A percentile compares a stretch with the other conserved stretches of the same genome.
These are phyloP conservation scores for Physcomitrium patens DNA, from an alignment of 225 moss, liverwort and hornwort species.

Conservation along the genomic window DNA sequence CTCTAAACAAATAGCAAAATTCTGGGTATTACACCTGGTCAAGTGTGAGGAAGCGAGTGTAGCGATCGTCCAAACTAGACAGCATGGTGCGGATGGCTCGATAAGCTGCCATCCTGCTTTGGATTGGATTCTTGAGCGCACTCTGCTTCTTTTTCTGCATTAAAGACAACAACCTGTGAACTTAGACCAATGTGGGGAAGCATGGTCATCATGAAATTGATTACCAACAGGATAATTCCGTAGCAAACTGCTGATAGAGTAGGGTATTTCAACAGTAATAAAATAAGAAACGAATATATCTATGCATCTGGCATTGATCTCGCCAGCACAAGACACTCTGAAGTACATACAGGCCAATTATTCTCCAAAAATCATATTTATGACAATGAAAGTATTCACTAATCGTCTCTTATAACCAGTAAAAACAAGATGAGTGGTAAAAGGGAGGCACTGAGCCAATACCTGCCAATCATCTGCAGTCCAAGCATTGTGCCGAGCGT, in stretches of 20 bases:
- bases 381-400: not conserved
- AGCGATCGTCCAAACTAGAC: conserved; percentile 40
- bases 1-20: too few relatives aligned
- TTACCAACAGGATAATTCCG: conserved; percentile 5
- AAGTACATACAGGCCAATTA: not conserved
- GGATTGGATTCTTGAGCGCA: conserved; percentile 64
- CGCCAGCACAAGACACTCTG: not conserved
- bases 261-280: not conserved
- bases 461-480: conserved; percentile 81
- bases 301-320: too few relatives aligned
- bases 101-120: conserved; percentile 92
- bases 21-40: too few relatives aligned
- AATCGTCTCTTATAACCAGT: not conserved
- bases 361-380: not conserved
- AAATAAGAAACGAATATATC: not conserved
- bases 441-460: conserved; percentile 8
- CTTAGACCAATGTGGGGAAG: too few relatives aligned
- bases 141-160: conserved; percentile 76
- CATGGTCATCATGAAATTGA: conserved; percentile 6
- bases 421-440: not conserved
- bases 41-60: conserved; percentile 59
- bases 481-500: conserved; percentile 84
- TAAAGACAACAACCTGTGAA: not conserved
- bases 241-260: not conserved
- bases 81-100: conserved; percentile 60